These are phyloP conservation scores for Sporisorium scitamineum DNA, from an alignment of 1,284 basidiomycete species.

Conservation along the genomic window DNA sequence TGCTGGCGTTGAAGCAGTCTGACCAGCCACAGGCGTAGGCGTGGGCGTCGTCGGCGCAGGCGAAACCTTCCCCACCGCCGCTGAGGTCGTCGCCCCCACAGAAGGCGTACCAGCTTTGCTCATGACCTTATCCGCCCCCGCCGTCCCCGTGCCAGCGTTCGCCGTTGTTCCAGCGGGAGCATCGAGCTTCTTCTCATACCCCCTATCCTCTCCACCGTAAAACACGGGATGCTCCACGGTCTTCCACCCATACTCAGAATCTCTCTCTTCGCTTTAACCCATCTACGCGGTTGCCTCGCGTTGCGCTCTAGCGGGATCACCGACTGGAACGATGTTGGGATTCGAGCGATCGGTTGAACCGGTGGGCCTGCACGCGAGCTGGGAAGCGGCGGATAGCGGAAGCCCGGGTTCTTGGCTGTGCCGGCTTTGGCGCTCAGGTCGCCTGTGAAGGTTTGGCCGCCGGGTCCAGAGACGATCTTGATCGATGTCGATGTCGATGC, in stretches of 20 bases:
- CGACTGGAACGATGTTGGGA: constrained; percentile 51
- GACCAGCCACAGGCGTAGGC: not conserved
- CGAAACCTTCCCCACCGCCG: constrained; percentile 9
- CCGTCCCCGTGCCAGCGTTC: not conserved
- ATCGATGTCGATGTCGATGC: constrained; percentile 10
- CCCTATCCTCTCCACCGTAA: constrained; percentile 51
- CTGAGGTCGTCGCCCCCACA: not conserved
- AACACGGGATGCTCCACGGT: constrained; percentile 56
- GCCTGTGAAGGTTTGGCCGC: constrained; percentile 33
- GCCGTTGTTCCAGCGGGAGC: not conserved
- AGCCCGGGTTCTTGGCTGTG: constrained; percentile 49
- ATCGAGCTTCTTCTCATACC: constrained; percentile 44
- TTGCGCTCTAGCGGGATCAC: constrained; percentile 54
- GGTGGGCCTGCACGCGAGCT: constrained; percentile 43
- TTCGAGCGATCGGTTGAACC: constrained; percentile 54
- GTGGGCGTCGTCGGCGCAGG: constrained; percentile 16
- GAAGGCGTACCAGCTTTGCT: constrained; percentile 34
- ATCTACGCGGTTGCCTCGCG: constrained; percentile 41
- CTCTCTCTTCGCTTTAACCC: constrained; percentile 53
- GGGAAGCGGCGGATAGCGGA: constrained; percentile 56
- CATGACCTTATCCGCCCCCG: constrained; percentile 6
- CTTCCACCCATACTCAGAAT: constrained; percentile 59
- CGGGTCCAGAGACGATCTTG: constrained; percentile 43
- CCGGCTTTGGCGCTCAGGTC: constrained; percentile 46
- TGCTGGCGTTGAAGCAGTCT: not conserved